Conservation (phyloP, 2,329 filamentous ascomycete genomes). For the Westerdykella aurantiaca region DNA sequence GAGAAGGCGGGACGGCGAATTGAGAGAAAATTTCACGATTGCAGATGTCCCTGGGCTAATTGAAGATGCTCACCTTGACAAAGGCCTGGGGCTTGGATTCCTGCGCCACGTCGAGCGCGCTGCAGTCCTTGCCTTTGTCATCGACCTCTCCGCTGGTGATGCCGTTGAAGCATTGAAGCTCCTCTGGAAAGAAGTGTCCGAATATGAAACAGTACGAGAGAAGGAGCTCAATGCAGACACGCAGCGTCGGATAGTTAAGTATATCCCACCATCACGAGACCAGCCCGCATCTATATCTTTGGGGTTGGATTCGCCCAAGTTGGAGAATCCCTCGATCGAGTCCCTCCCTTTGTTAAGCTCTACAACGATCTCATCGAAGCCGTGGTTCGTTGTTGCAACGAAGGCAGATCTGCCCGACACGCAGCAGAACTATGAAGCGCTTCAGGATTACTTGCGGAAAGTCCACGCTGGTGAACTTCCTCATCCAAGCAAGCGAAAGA, state of each 20-base stretch:
- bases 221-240: slow-evolving; percentile 62
- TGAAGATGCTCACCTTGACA: slow-evolving; percentile 85
- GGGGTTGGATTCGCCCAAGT: slow-evolving; percentile 6
- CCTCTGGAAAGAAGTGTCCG: slow-evolving; percentile 83
- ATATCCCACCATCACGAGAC: slow-evolving; percentile 27
- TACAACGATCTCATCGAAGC: slow-evolving; percentile 82
- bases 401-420: slow-evolving; percentile 82
- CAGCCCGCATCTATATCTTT: not conserved
- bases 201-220: slow-evolving; percentile 78
- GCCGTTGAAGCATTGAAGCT: slow-evolving; percentile 71
- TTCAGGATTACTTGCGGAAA: slow-evolving; percentile 65
- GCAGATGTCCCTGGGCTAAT: slow-evolving; percentile 95
- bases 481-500: slow-evolving; percentile 67
- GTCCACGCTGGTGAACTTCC: slow-evolving; percentile 57
- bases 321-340: slow-evolving; percentile 18
- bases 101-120: slow-evolving; percentile 91
- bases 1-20: slow-evolving; percentile 43
- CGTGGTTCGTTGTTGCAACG: slow-evolving; percentile 93
- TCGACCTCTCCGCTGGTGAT: slow-evolving; percentile 76
- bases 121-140: slow-evolving; percentile 84
- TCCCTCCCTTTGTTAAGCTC: slow-evolving; percentile 46
- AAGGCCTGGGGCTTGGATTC: slow-evolving; percentile 85
- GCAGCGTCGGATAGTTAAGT: slow-evolving; percentile 56
- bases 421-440: slow-evolving; percentile 64
- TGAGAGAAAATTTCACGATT: slow-evolving; percentile 78